Conservation (phyloP, 257 asterid species). For the Solanum dulcamara region DNA sequence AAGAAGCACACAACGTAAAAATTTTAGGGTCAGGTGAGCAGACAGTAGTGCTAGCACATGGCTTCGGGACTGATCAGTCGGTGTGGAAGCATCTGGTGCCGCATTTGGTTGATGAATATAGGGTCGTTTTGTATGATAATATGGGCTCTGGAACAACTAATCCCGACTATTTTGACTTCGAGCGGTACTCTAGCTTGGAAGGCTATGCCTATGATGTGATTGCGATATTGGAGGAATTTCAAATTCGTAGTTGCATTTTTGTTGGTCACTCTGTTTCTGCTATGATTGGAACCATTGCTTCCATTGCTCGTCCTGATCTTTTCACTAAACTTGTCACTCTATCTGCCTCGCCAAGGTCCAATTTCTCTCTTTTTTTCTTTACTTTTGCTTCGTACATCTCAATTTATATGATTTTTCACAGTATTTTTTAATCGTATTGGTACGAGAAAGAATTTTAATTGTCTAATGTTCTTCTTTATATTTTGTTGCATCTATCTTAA, state of each 20-base stretch:
- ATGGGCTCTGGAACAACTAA: background rate
- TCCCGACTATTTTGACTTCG: background rate
- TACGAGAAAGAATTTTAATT: too few species aligned
- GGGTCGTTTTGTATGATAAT: background rate
- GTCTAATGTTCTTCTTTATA: fast-evolving
- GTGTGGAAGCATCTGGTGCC: background rate
- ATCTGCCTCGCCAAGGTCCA: background rate
- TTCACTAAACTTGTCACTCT: background rate
- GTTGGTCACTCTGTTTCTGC: background rate
- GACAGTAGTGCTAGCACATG: background rate
- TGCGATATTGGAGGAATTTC: background rate
- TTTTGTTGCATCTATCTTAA: background rate
- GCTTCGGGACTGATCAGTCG: background rate
- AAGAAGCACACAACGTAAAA: background rate
- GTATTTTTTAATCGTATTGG: too few species aligned
- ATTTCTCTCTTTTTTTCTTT: background rate
- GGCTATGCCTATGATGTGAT: background rate
- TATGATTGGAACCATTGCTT: background rate
- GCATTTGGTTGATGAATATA: background rate
- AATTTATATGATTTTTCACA: too few species aligned
- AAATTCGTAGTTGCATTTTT: background rate
- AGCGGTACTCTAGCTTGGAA: background rate
- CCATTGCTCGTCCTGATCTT: background rate
- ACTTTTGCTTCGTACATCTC: too few species aligned
- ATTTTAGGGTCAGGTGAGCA: background rate